These are phyloP conservation scores for Populus simonii DNA, from an alignment of 345 rosid genomes.

Conservation along the genomic window DNA sequence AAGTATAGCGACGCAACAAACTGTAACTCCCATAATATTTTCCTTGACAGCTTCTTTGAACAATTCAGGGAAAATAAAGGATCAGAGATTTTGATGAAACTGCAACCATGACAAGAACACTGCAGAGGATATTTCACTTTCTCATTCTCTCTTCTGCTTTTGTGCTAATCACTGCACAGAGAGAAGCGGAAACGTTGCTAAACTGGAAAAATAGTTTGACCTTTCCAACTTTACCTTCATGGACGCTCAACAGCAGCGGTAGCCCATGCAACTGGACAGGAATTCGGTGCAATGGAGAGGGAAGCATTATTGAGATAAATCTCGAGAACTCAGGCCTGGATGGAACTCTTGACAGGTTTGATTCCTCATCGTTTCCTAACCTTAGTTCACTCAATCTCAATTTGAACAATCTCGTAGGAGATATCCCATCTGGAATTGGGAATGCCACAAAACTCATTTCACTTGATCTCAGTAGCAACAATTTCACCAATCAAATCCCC, in stretches of 20 bases:
- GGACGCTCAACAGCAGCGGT: conserved; percentile 18
- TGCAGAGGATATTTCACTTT: neutral
- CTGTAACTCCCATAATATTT: too few relatives aligned
- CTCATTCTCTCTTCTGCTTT: neutral
- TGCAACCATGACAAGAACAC: neutral
- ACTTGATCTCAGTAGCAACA: conserved; percentile 39
- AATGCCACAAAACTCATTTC: conserved; percentile 33
- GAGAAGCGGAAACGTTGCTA: conserved; percentile 4
- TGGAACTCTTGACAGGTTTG: conserved; percentile 44
- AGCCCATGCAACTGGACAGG: conserved; percentile 38
- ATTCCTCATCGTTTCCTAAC: conserved; percentile 40
- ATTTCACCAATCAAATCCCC: conserved; percentile 38
- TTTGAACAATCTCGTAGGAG: conserved; percentile 37
- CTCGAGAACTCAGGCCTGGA: conserved; percentile 28
- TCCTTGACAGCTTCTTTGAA: neutral
- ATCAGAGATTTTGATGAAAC: neutral
- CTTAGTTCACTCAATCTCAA: conserved; percentile 36
- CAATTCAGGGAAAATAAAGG: neutral
- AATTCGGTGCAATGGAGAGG: conserved; percentile 24
- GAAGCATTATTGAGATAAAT: conserved; percentile 28
- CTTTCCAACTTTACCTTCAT: conserved; percentile 11
- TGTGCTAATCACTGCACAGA: neutral
- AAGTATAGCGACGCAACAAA: neutral
- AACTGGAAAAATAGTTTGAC: conserved; percentile 16
- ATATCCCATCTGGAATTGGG: conserved; percentile 31